Conservation (phyloP, 2,329 filamentous ascomycete genomes). For the Sporothrix euskadiensis region DNA sequence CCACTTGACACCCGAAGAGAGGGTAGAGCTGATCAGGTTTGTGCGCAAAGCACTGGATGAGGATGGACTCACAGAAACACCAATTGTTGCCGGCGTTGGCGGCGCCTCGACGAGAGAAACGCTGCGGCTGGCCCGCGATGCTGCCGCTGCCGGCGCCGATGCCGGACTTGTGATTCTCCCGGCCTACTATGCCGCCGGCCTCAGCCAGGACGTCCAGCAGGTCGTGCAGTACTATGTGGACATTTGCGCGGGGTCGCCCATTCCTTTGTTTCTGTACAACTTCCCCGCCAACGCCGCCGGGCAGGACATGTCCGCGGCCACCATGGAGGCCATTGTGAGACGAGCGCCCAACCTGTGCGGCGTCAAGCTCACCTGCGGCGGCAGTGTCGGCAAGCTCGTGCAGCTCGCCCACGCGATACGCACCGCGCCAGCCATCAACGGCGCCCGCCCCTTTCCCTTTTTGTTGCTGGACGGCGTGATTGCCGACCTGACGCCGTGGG, state of each 20-base stretch:
- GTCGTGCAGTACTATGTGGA: conserved; percentile 4
- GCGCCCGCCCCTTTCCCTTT: background rate
- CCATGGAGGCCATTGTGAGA: background rate
- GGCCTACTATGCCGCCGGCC: background rate
- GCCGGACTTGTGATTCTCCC: background rate
- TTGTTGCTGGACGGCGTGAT: background rate
- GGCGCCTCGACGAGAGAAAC: background rate
- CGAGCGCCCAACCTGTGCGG: background rate
- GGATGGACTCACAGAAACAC: background rate
- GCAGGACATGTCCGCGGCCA: background rate
- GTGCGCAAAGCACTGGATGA: background rate
- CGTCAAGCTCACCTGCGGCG: background rate
- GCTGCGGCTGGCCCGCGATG: background rate
- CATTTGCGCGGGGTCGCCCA: background rate
- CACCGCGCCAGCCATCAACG: background rate
- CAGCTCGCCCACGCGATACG: background rate
- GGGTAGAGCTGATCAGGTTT: background rate
- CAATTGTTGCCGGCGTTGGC: background rate
- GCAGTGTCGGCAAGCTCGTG: background rate
- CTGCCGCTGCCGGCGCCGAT: background rate
- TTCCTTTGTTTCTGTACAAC: conserved; percentile 1
- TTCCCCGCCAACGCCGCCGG: background rate
- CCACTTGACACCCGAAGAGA: background rate
- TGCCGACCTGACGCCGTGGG: background rate
- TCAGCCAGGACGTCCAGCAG: background rate